These are phyloP conservation scores for Mucuna pruriens DNA, from an alignment of 306 rosid species.

Conservation along the genomic window DNA sequence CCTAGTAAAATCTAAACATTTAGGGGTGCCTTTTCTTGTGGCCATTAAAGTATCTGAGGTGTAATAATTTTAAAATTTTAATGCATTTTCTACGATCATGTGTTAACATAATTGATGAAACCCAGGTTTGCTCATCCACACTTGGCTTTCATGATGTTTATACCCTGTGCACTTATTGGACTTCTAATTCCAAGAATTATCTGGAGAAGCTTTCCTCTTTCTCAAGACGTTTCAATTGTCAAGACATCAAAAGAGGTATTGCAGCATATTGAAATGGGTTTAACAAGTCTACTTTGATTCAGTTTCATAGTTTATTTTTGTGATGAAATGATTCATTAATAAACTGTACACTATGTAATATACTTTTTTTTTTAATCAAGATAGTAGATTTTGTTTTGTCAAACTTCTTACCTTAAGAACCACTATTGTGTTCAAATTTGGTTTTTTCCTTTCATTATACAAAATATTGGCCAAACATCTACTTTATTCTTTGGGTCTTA, in stretches of 20 bases:
- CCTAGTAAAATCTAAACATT: slow-evolving; percentile 17
- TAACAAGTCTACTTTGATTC: neutral
- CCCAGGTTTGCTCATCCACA: slow-evolving; percentile 92
- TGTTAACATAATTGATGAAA: slow-evolving; percentile 43
- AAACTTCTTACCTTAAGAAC: neutral
- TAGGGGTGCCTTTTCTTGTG: slow-evolving; percentile 1
- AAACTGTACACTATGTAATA: slow-evolving; percentile 10
- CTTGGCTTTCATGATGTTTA: slow-evolving; percentile 92
- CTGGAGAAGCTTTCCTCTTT: slow-evolving; percentile 69
- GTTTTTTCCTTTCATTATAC: slow-evolving; percentile 13
- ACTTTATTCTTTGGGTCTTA: slow-evolving; percentile 15
- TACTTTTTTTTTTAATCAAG: neutral
- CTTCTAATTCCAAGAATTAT: slow-evolving; percentile 75
- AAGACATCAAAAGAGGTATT: slow-evolving; percentile 76
- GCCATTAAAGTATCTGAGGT: slow-evolving; percentile 2
- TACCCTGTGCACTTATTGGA: slow-evolving; percentile 85
- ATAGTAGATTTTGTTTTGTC: neutral
- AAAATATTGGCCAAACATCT: neutral
- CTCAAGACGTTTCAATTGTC: slow-evolving; percentile 63
- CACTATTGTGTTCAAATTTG: neutral
- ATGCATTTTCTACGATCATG: slow-evolving; percentile 38
- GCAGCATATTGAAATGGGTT: slow-evolving; percentile 32
- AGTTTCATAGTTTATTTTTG: neutral
- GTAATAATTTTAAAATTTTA: slow-evolving; percentile 21
- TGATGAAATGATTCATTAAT: neutral